Evolutionary conservation across 2,329 filamentous ascomycete genomes (phyloP).

Genomic region (Arachnopeziza araneosa): DNA sequence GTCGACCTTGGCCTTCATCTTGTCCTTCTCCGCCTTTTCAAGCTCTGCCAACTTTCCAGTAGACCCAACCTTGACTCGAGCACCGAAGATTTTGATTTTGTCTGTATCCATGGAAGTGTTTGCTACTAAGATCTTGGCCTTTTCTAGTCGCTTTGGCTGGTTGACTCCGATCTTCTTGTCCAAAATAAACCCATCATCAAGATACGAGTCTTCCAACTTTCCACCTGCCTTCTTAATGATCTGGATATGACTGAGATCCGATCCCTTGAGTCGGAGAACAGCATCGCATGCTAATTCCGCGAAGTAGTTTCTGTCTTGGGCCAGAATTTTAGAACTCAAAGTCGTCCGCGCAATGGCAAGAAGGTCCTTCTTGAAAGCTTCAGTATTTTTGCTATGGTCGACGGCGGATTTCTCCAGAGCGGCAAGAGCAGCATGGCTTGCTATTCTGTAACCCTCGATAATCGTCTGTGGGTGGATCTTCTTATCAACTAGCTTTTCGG

Average conservation of each 20-base stretch:
- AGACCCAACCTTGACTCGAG: conserved; percentile 90
- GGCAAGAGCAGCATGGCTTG: conserved; percentile 78
- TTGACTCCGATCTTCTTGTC: conserved; percentile 99
- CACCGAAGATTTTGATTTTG: conserved; percentile 99
- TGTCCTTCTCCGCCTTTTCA: conserved; percentile 96
- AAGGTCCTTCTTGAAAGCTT: conserved; percentile 84
- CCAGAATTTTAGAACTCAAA: conserved; percentile 92
- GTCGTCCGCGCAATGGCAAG: conserved; percentile 89
- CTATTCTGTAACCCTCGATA: conserved; percentile 98
- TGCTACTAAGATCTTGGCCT: conserved; percentile 95
- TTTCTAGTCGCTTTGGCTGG: conserved; percentile 94
- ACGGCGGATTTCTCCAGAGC: conserved; percentile 81
- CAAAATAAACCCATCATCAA: conserved; percentile 96
- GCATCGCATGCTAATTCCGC: conserved; percentile 85
- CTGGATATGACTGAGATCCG: conserved; percentile 95
- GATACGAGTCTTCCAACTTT: conserved; percentile 94
- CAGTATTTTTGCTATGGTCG: conserved; percentile 78
- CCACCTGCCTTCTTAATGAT: conserved; percentile 99
- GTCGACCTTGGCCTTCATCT: conserved; percentile 99
- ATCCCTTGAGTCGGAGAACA: conserved; percentile 81
- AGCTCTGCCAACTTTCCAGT: conserved; percentile 97
- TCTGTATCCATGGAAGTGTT: conserved; percentile 99
- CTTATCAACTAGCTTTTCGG: conserved; percentile 93
- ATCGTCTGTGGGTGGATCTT: conserved; percentile 99
- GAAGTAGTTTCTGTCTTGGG: conserved; percentile 91